Evolutionary conservation across 345 rosid genomes (phyloP).

Genomic region (Brassica cretica): DNA sequence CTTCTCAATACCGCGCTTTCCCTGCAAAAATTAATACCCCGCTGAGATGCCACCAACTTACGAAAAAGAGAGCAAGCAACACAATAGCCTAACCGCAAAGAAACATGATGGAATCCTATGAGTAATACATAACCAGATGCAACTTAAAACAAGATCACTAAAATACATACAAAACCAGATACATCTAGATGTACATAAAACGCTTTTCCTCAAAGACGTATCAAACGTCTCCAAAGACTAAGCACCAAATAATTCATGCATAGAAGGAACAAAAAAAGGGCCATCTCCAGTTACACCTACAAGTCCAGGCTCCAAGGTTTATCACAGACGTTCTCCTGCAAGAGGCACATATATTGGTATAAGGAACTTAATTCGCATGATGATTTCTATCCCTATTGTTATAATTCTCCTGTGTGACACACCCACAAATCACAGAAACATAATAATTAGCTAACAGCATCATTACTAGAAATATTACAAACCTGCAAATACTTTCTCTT

Average conservation of each 20-base stretch:
- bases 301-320: constrained; percentile 88
- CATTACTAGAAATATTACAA: constrained; percentile 41
- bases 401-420: constrained; percentile 44
- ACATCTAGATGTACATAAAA: constrained; percentile 18
- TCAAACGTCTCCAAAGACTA: constrained; percentile 24
- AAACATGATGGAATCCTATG: constrained; percentile 3
- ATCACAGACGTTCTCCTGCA: constrained; percentile 97
- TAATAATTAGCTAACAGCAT: constrained; percentile 29
- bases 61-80: constrained; percentile 15
- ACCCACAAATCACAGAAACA: constrained; percentile 55
- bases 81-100: constrained; percentile 10
- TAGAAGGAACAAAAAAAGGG: constrained; percentile 42
- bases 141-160: constrained; percentile 52
- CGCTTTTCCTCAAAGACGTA: constrained; percentile 6
- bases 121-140: constrained; percentile 20
- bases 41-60: constrained; percentile 50
- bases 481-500: constrained; percentile 99
- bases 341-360: constrained; percentile 98
- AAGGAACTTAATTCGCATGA: constrained; percentile 84
- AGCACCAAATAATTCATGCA: constrained; percentile 37
- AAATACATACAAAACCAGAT: constrained; percentile 25
- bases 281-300: constrained; percentile 84
- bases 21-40: constrained; percentile 60
- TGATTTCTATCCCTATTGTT: constrained; percentile 59
- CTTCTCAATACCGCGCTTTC: constrained; percentile 99